A percentile compares a stretch with the other conserved stretches of the same genome.
Conservation (phyloP, 1,284 basidiomycete genomes). For the Cryptococcus neoformans region DNA sequence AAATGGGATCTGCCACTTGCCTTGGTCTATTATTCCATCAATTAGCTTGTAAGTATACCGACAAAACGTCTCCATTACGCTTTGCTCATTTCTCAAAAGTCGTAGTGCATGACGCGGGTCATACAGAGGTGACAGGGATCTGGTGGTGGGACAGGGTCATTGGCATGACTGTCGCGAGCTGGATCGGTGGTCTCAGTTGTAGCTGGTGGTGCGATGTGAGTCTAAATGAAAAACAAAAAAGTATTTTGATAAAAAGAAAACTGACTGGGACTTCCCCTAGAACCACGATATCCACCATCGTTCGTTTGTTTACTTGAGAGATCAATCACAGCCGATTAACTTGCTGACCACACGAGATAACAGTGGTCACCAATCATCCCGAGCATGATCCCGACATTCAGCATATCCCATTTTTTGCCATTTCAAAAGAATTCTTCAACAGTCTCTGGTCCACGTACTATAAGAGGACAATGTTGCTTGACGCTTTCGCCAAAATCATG, state of each 20-base stretch:
- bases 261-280: constrained; percentile 48
- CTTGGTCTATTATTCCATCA: constrained; percentile 95
- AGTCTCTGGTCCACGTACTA: constrained; percentile 94
- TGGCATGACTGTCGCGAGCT: constrained; percentile 67
- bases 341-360: constrained; percentile 9
- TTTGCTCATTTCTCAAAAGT: constrained; percentile 47
- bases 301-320: constrained; percentile 34
- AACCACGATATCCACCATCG: constrained; percentile 97
- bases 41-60: constrained; percentile 56
- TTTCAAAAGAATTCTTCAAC: constrained; percentile 79
- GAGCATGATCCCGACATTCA: constrained; percentile 88
- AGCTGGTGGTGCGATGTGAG: constrained; percentile 98
- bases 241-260: background rate
- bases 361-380: constrained; percentile 95
- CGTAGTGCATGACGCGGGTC: constrained; percentile 89
- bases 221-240: constrained; percentile 22
- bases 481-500: constrained; percentile 64
- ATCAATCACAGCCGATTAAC: background rate
- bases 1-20: constrained; percentile 68
- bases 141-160: constrained; percentile 79
- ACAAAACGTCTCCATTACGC: no score
- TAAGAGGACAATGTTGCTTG: constrained; percentile 79
- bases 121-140: constrained; percentile 86
- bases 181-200: constrained; percentile 86
- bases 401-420: constrained; percentile 82